Conservation (phyloP, 805 yeast species). For the Cyberlindnera euphorbiiphila region DNA sequence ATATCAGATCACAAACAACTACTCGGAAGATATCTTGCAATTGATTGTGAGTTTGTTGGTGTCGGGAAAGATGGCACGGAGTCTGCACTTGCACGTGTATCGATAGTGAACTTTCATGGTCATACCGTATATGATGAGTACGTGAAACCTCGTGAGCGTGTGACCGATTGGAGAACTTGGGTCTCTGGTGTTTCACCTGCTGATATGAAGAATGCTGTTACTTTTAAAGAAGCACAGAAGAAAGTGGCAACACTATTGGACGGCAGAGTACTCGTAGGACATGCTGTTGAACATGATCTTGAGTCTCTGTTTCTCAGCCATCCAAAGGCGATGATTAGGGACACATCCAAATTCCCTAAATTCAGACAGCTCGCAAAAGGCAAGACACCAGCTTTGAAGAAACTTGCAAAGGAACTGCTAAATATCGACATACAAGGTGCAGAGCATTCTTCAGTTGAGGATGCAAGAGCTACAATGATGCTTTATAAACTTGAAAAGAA, state of each 20-base stretch:
- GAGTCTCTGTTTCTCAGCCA: conserved; percentile 64
- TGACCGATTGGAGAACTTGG: conserved; percentile 91
- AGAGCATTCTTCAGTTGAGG: conserved; percentile 85
- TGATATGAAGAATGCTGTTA: conserved; percentile 63
- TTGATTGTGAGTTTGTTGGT: conserved; percentile 95
- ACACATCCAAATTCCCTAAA: conserved; percentile 62
- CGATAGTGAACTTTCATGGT: conserved; percentile 82
- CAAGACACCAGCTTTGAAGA: conserved; percentile 69
- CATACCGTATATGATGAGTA: conserved; percentile 64
- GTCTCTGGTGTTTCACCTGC: conserved; percentile 79
- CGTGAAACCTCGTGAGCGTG: conserved; percentile 71
- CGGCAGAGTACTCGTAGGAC: conserved; percentile 70
- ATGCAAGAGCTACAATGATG: conserved; percentile 84
- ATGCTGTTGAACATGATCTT: conserved; percentile 78
- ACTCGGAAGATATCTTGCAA: conserved; percentile 71
- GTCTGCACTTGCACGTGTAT: conserved; percentile 80
- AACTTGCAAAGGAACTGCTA: conserved; percentile 53
- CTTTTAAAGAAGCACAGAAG: conserved; percentile 63
- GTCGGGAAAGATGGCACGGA: conserved; percentile 69
- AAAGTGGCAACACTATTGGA: conserved; percentile 49
- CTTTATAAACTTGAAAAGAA: conserved; percentile 60
- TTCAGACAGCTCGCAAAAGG: conserved; percentile 61
- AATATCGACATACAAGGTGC: conserved; percentile 64
- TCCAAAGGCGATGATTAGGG: conserved; percentile 61
- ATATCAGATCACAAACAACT: conserved; percentile 34